These are phyloP conservation scores for Fusarium pininemorale DNA, from an alignment of 2,329 filamentous ascomycete species.

Conservation along the genomic window DNA sequence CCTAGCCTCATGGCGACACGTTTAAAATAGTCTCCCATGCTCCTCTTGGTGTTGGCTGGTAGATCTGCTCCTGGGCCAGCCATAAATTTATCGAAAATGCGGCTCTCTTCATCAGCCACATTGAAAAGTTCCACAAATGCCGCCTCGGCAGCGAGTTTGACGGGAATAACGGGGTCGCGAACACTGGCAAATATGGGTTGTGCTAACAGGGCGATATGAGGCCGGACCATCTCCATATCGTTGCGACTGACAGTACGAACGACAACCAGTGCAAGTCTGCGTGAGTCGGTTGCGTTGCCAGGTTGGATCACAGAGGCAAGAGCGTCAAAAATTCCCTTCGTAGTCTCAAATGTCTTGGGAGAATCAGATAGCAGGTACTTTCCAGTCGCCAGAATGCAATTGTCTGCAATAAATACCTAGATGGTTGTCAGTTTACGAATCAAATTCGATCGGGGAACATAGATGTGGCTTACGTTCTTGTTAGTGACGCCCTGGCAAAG, in stretches of 20 bases:
- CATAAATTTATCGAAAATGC: constrained; percentile 92
- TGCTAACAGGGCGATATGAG: constrained; percentile 82
- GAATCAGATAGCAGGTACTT: constrained; percentile 83
- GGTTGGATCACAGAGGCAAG: constrained; percentile 80
- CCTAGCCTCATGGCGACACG: constrained; percentile 85
- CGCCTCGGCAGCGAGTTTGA: constrained; percentile 94
- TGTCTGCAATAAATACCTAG: constrained; percentile 85
- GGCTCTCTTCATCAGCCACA: constrained; percentile 85
- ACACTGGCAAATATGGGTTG: constrained; percentile 89
- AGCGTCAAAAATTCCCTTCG: constrained; percentile 81
- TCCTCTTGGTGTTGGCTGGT: constrained; percentile 78
- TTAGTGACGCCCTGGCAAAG: constrained; percentile 82
- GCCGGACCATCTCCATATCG: constrained; percentile 81
- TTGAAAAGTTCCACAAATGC: constrained; percentile 92
- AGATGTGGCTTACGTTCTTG: constrained; percentile 70
- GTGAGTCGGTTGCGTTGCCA: constrained; percentile 81
- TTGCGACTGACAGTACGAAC: constrained; percentile 84
- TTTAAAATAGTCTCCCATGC: constrained; percentile 98
- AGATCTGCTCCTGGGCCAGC: constrained; percentile 72
- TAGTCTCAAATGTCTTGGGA: constrained; percentile 76
- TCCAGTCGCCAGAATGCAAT: constrained; percentile 87
- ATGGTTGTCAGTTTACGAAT: background rate
- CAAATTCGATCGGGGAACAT: background rate
- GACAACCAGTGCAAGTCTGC: constrained; percentile 86
- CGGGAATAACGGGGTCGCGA: constrained; percentile 89